phyloP scores from a whole-genome alignment of 2,329 filamentous ascomycete genomes.

The Fusarium fracticaudum region DNA sequence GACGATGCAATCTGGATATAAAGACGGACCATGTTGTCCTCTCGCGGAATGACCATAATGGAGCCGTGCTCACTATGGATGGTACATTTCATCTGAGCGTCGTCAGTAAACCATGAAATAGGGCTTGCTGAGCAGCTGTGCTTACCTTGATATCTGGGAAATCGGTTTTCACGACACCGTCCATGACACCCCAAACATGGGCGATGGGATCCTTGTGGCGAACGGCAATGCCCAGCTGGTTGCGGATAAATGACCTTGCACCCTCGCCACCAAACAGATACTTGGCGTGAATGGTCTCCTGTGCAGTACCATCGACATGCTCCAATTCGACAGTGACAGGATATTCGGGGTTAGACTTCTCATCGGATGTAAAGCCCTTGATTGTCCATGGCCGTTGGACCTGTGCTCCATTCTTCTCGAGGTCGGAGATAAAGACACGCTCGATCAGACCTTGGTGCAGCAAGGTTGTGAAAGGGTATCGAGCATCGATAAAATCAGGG shows the following conservation, averaged over 20 bases:
- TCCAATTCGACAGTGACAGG: conserved; percentile 83
- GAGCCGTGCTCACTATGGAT: conserved; percentile 79
- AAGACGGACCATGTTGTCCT: conserved; percentile 73
- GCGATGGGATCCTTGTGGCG: conserved; percentile 75
- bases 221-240: conserved; percentile 75
- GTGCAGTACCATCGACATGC: conserved; percentile 76
- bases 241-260: conserved; percentile 71
- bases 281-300: conserved; percentile 74
- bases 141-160: conserved; percentile 79
- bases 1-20: conserved; percentile 75
- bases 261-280: conserved; percentile 79
- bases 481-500: conserved; percentile 80
- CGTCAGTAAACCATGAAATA: conserved; percentile 52
- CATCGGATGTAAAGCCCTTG: conserved; percentile 67
- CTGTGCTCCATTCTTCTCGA: conserved; percentile 67
- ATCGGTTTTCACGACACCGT: conserved; percentile 75
- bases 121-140: neutral
- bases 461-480: conserved; percentile 76
- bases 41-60: conserved; percentile 82
- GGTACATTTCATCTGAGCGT: conserved; percentile 72
- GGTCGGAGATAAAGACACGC: conserved; percentile 72
- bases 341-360: conserved; percentile 68
- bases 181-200: conserved; percentile 81
- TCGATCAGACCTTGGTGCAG: conserved; percentile 79
- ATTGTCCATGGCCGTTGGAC: conserved; percentile 75